Percentiles rank a stretch among this genome's conserved stretches.
Conservation (phyloP, 371 early-diverging fungal genomes). For the Scutellospora calospora region DNA sequence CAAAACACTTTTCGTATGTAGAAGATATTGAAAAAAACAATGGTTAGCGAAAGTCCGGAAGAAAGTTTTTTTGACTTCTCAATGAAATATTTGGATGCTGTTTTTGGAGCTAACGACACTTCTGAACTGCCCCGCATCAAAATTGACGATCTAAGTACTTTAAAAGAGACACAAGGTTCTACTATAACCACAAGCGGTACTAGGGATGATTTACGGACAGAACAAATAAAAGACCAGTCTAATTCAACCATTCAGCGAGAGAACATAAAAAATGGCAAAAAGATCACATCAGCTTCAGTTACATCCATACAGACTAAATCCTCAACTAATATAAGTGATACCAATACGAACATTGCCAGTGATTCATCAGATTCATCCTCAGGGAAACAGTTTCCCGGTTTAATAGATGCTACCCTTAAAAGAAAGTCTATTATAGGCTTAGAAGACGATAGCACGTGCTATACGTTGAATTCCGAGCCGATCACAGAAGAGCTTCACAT, state of each 20-base stretch:
- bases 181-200: background rate
- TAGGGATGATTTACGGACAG: background rate
- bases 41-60: conserved; percentile 21
- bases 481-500: conserved; percentile 32
- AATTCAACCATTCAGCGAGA: background rate
- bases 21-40: background rate
- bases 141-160: background rate
- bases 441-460: background rate
- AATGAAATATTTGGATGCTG: conserved; percentile 31
- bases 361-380: background rate
- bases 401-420: conserved; percentile 21
- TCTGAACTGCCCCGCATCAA: background rate
- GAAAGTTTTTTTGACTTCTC: conserved; percentile 37
- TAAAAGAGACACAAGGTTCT: background rate
- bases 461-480: background rate
- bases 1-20: too few species aligned
- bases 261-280: background rate
- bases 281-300: background rate
- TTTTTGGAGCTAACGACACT: conserved; percentile 1
- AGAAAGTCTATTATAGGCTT: conserved; percentile 34
- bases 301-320: background rate
- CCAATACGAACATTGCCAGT: background rate
- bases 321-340: conserved; percentile 2
- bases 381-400: background rate
- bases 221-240: background rate